A percentile compares a stretch with the other conserved stretches of the same genome.
phyloP scores from a whole-genome alignment of 1,139 yeast genomes.

The Suhomyces bribrorum region DNA sequence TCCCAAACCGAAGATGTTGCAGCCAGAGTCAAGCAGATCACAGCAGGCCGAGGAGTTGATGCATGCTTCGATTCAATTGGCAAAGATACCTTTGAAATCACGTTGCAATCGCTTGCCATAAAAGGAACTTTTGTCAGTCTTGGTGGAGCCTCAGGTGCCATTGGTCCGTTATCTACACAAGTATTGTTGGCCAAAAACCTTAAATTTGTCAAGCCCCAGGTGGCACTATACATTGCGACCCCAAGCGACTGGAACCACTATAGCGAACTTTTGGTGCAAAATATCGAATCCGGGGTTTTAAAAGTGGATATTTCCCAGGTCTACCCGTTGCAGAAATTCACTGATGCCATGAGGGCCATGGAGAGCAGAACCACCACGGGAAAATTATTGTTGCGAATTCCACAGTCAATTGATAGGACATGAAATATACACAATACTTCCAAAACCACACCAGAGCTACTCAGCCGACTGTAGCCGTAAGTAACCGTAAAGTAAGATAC shows the following conservation, averaged over 20 bases:
- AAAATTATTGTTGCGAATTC: slow-evolving; percentile 63
- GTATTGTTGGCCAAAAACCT: slow-evolving; percentile 62
- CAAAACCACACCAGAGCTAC: no score
- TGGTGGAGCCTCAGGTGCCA: slow-evolving; percentile 88
- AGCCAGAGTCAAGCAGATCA: slow-evolving; percentile 61
- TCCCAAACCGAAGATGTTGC: slow-evolving; percentile 57
- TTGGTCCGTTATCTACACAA: slow-evolving; percentile 60
- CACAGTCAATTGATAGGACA: no score
- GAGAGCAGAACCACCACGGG: slow-evolving; percentile 81
- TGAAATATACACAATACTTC: no score
- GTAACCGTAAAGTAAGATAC: no score
- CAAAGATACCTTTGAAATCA: slow-evolving; percentile 70
- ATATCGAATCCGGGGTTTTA: slow-evolving; percentile 50
- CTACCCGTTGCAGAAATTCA: slow-evolving; percentile 66
- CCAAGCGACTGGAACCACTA: slow-evolving; percentile 63
- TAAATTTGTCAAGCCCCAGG: slow-evolving; percentile 63
- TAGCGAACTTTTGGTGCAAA: slow-evolving; percentile 44
- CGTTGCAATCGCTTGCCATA: slow-evolving; percentile 59
- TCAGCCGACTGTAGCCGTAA: no score
- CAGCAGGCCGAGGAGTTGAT: slow-evolving; percentile 69
- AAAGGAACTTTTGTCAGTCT: slow-evolving; percentile 75
- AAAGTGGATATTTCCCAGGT: slow-evolving; percentile 53
- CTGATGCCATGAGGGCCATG: slow-evolving; percentile 61
- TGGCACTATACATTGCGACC: slow-evolving; percentile 52
- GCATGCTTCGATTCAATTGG: slow-evolving; percentile 84